Conservation (phyloP, 1,284 basidiomycete genomes). For the Irpex sp. region DNA sequence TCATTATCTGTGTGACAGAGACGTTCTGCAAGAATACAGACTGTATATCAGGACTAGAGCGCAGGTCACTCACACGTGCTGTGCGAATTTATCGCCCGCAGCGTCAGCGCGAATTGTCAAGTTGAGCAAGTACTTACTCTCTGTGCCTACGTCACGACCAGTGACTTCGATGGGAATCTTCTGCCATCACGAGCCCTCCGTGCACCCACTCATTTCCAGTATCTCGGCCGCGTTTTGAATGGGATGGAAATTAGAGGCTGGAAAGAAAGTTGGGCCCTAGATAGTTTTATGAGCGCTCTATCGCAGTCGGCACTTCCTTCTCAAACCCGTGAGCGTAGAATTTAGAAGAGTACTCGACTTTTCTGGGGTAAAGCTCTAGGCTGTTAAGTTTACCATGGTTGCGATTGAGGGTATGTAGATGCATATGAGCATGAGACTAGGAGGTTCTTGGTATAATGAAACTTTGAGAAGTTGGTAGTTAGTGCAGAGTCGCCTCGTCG, state of each 20-base stretch:
- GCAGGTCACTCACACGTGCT: not conserved
- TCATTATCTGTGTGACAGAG: not conserved
- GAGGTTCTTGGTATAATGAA: not conserved
- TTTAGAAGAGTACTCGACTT: not conserved
- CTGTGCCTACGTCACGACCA: slow-evolving; percentile 6
- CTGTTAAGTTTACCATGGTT: not conserved
- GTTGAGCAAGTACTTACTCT: not conserved
- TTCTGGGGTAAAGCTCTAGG: not conserved
- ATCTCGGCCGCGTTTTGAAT: slow-evolving; percentile 1
- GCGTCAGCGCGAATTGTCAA: not conserved
- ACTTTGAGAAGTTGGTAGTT: not conserved
- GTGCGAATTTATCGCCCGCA: not conserved
- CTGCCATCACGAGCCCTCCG: slow-evolving; percentile 6
- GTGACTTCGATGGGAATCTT: not conserved
- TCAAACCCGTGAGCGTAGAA: not conserved
- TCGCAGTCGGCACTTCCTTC: not conserved
- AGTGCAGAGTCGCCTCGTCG: not conserved
- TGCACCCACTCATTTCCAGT: slow-evolving; percentile 8
- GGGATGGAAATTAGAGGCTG: not conserved
- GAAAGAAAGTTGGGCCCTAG: not conserved
- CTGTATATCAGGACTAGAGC: not conserved
- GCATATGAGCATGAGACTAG: not conserved
- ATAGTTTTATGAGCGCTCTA: not conserved
- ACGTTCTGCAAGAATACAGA: not conserved
- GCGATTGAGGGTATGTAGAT: not conserved